Percentiles rank a stretch among this genome's conserved stretches.
phyloP scores from a whole-genome alignment of 768 basidiomycete species.

The Nidularia pulvinata region DNA sequence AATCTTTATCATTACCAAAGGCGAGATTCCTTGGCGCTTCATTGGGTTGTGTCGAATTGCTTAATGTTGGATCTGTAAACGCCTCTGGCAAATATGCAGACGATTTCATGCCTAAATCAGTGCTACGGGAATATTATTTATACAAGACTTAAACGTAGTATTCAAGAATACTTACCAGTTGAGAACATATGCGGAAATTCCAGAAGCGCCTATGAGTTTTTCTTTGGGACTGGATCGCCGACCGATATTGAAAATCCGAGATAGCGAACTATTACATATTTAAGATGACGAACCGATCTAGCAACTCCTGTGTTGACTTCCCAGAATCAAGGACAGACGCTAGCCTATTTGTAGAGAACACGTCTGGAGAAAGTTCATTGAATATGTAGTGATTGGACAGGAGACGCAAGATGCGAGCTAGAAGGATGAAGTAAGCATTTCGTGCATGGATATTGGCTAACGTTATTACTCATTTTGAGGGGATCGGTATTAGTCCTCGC shows the following conservation, averaged over 20 bases:
- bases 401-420: not conserved
- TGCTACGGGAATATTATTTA: conserved; percentile 7
- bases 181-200: not conserved
- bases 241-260: not conserved
- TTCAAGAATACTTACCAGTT: not conserved
- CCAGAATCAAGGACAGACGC: not conserved
- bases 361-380: not conserved
- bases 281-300: not conserved
- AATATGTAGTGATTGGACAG: not conserved
- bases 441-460: not conserved
- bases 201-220: not conserved
- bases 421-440: not conserved
- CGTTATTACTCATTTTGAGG: not conserved
- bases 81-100: conserved; percentile 26
- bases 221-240: not conserved
- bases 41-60: conserved; percentile 17
- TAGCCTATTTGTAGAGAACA: not conserved
- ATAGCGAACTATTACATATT: no score
- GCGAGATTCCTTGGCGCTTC: conserved; percentile 20
- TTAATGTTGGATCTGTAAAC: conserved; percentile 21
- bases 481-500: not conserved
- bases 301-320: not conserved
- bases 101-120: conserved; percentile 26
- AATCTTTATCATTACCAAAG: conserved; percentile 10
- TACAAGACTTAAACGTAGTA: not conserved